phyloP scores from a whole-genome alignment of 2,329 filamentous ascomycete genomes.

The Talaromyces sp. region DNA sequence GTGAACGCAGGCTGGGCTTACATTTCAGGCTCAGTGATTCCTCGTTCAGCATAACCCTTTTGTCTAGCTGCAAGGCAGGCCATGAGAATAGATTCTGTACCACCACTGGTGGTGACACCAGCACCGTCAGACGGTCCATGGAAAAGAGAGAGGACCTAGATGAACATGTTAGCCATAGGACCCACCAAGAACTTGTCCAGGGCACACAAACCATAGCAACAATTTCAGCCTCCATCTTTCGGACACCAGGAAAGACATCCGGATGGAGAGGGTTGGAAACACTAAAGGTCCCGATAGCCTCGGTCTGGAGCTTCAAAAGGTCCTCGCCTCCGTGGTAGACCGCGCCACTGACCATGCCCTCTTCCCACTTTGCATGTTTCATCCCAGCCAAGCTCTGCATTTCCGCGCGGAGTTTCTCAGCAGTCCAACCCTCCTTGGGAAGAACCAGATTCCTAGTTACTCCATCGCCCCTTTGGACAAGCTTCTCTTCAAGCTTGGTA shows the following conservation, averaged over 20 bases:
- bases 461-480: slow-evolving; percentile 67
- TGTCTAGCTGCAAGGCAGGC: slow-evolving; percentile 85
- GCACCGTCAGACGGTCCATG: slow-evolving; percentile 79
- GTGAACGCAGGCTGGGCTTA: slow-evolving; percentile 38
- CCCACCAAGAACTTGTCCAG: background rate
- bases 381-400: slow-evolving; percentile 72
- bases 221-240: slow-evolving; percentile 98
- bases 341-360: slow-evolving; percentile 86
- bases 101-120: slow-evolving; percentile 85
- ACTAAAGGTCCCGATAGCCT: slow-evolving; percentile 90
- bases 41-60: slow-evolving; percentile 77
- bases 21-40: slow-evolving; percentile 93
- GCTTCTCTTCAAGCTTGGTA: slow-evolving; percentile 73
- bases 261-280: slow-evolving; percentile 96
- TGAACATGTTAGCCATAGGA: slow-evolving; percentile 14
- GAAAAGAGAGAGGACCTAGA: slow-evolving; percentile 68
- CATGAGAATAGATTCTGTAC: slow-evolving; percentile 96
- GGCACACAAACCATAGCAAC: slow-evolving; percentile 75
- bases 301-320: slow-evolving; percentile 76
- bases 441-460: slow-evolving; percentile 68
- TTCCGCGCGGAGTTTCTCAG: slow-evolving; percentile 73
- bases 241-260: slow-evolving; percentile 93
- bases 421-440: slow-evolving; percentile 75
- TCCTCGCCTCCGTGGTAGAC: slow-evolving; percentile 91
- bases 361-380: slow-evolving; percentile 96